These are phyloP conservation scores for Zasmidium citrigriseum DNA, from an alignment of 2,329 filamentous ascomycete genomes.

Conservation along the genomic window DNA sequence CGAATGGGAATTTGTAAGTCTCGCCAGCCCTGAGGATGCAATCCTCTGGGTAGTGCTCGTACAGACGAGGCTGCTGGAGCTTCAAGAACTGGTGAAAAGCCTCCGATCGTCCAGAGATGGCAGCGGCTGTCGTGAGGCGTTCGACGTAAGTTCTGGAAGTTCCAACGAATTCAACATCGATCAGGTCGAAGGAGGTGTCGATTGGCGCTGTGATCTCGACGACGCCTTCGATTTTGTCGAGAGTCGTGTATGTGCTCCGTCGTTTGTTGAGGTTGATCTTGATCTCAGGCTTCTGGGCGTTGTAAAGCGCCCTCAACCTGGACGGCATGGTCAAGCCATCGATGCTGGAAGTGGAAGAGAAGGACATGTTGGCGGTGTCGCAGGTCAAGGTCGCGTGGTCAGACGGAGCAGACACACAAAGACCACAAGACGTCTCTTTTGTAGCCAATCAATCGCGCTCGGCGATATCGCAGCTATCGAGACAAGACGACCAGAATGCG, in stretches of 20 bases:
- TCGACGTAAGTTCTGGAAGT: conserved; percentile 57
- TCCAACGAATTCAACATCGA: conserved; percentile 61
- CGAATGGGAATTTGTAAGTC: conserved; percentile 62
- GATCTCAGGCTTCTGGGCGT: conserved; percentile 41
- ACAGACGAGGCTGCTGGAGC: conserved; percentile 60
- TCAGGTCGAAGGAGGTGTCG: conserved; percentile 58
- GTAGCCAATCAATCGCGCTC: conserved; percentile 8
- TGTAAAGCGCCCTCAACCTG: conserved; percentile 28
- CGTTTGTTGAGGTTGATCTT: conserved; percentile 43
- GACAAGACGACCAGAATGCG: conserved; percentile 1
- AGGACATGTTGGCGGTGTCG: conserved; percentile 15
- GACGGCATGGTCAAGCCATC: conserved; percentile 26
- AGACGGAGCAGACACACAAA: conserved; percentile 4
- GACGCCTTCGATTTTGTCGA: conserved; percentile 58
- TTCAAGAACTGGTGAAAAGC: conserved; percentile 63
- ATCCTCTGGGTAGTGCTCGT: conserved; percentile 55
- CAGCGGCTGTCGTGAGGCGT: conserved; percentile 52
- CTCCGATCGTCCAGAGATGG: conserved; percentile 56
- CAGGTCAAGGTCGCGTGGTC: conserved; percentile 4
- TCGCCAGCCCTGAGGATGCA: conserved; percentile 56
- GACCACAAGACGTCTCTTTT: background rate
- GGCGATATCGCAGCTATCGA: conserved; percentile 1
- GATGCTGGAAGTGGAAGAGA: conserved; percentile 7
- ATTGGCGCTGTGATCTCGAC: conserved; percentile 52
- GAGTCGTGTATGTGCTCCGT: conserved; percentile 55